These are phyloP conservation scores for Ramalina peruviana DNA, from an alignment of 495 filamentous ascomycete species.

Conservation along the genomic window DNA sequence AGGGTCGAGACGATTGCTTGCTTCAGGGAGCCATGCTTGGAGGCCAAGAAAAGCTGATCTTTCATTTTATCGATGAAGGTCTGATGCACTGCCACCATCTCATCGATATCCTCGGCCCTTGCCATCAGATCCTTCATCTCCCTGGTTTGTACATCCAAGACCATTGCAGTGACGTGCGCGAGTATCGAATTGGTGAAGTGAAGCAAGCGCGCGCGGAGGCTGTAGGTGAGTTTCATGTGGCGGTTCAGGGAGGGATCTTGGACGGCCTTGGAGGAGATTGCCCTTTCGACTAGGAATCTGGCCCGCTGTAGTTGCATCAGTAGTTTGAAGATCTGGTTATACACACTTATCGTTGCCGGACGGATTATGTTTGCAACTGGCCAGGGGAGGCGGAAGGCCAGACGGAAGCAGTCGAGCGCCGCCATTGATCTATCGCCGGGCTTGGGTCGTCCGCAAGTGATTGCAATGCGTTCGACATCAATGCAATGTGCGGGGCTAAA, in stretches of 20 bases:
- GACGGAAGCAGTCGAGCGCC: constrained; percentile 39
- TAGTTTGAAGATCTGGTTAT: constrained; percentile 59
- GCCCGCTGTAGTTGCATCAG: constrained; percentile 65
- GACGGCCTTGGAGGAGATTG: constrained; percentile 22
- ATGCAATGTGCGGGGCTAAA: constrained; percentile 39
- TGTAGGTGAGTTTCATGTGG: constrained; percentile 38
- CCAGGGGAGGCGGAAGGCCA: constrained; percentile 62
- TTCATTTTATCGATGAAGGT: constrained; percentile 45
- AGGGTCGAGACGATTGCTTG: constrained; percentile 52
- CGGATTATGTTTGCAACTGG: constrained; percentile 72
- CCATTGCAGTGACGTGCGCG: constrained; percentile 59
- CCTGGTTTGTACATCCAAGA: constrained; percentile 43
- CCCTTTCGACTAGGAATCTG: constrained; percentile 49
- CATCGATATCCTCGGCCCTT: constrained; percentile 59
- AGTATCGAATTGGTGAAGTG: constrained; percentile 68
- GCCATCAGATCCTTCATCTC: constrained; percentile 39
- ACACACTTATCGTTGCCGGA: constrained; percentile 41
- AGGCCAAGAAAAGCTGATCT: constrained; percentile 51
- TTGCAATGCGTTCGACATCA: constrained; percentile 44
- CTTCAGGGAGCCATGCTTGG: constrained; percentile 47
- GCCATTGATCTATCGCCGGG: constrained; percentile 27
- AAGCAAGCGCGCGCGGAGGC: constrained; percentile 56
- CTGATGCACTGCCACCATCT: constrained; percentile 60
- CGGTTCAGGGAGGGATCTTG: constrained; percentile 6
- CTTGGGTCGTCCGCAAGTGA: constrained; percentile 23